phyloP scores from a whole-genome alignment of 116 monocot genomes.

The Trichopus zeylanicus region DNA sequence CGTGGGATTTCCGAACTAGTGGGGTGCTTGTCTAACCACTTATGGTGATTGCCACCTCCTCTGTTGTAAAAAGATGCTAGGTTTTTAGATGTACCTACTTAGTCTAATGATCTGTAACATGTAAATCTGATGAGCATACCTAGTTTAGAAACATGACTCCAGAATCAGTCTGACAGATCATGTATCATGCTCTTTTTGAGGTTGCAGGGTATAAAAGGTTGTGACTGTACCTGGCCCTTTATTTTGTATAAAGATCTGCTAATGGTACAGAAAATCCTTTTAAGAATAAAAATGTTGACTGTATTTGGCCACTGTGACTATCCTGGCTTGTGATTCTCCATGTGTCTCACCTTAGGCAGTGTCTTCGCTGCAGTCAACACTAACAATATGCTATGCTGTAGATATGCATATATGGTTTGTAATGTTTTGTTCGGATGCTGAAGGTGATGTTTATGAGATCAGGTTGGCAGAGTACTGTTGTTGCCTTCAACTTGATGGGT shows the following conservation, averaged over 20 bases:
- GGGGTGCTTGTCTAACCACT: not conserved
- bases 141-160: not conserved
- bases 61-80: constrained; percentile 6
- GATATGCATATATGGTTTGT: too few species aligned
- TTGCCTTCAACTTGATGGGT: too few species aligned
- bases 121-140: not conserved
- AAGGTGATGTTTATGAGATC: too few species aligned
- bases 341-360: too few species aligned
- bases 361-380: too few species aligned
- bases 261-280: not conserved
- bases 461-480: too few species aligned
- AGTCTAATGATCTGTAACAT: not conserved
- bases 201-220: too few species aligned
- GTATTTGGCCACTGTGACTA: too few species aligned
- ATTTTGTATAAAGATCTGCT: not conserved
- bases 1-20: not conserved
- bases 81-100: not conserved
- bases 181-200: too few species aligned
- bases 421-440: too few species aligned
- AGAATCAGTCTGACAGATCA: not conserved
- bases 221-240: not conserved
- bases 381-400: too few species aligned
- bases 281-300: not conserved
- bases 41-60: not conserved
- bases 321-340: too few species aligned